These are phyloP conservation scores for Cardamine occulta DNA, from an alignment of 345 rosid genomes.

Conservation along the genomic window DNA sequence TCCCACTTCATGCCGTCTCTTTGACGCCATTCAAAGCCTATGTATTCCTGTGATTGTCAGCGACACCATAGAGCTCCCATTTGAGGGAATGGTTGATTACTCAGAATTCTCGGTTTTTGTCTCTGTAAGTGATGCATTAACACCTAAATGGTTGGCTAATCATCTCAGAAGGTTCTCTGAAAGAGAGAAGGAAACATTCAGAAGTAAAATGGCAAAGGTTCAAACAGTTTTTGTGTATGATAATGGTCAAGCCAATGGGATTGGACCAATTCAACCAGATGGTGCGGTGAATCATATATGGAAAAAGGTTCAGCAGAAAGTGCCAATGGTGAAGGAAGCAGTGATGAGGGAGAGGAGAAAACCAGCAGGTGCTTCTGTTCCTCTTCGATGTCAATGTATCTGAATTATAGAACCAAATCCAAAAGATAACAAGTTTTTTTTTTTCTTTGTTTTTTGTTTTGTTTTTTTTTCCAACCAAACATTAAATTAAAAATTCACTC, in stretches of 20 bases:
- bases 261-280: constrained; percentile 65
- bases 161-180: constrained; percentile 64
- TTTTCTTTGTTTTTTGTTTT: neutral
- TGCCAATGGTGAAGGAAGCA: constrained; percentile 77
- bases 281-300: constrained; percentile 95
- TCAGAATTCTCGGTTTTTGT: constrained; percentile 75
- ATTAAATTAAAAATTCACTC: no score
- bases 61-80: constrained; percentile 87
- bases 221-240: constrained; percentile 74
- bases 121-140: constrained; percentile 74
- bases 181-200: constrained; percentile 55
- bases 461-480: no score
- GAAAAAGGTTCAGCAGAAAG: constrained; percentile 77
- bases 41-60: constrained; percentile 93
- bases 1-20: constrained; percentile 93
- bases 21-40: constrained; percentile 94
- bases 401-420: constrained; percentile 37
- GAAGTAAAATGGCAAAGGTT: constrained; percentile 59
- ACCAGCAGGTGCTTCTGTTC: constrained; percentile 65
- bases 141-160: constrained; percentile 65
- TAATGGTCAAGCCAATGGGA: constrained; percentile 61
- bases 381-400: constrained; percentile 84
- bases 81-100: constrained; percentile 84
- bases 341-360: constrained; percentile 72
- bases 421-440: neutral